Conservation (phyloP, 352 stramenopile species). For the Globisporangium cederbergense region DNA sequence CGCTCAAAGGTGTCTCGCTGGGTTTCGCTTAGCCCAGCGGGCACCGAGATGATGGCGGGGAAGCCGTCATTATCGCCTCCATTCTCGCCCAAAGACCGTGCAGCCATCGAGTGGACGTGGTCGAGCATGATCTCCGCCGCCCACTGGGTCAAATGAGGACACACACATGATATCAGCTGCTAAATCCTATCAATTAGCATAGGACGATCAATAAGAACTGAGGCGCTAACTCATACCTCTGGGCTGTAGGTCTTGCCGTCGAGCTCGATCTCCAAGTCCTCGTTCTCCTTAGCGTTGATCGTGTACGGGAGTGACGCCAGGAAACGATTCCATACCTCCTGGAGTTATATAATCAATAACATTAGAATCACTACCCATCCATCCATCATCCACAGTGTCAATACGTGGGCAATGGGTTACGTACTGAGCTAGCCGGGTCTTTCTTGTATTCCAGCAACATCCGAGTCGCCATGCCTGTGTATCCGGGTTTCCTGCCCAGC, state of each 20-base stretch:
- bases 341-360: not conserved
- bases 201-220: not conserved
- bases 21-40: conserved; percentile 28
- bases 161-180: not conserved
- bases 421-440: not conserved
- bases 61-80: conserved; percentile 34
- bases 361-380: not conserved
- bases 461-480: conserved; percentile 51
- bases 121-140: conserved; percentile 58
- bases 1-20: conserved; percentile 40
- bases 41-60: conserved; percentile 47
- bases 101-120: conserved; percentile 40
- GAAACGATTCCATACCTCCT: conserved; percentile 22
- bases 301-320: conserved; percentile 41
- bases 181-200: not conserved
- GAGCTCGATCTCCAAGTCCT: conserved; percentile 30
- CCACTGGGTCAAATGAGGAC: conserved; percentile 29
- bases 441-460: conserved; percentile 32
- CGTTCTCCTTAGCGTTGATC: conserved; percentile 21
- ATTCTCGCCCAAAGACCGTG: conserved; percentile 36
- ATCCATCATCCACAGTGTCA: not conserved
- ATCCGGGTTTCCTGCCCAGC: conserved; percentile 48
- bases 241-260: conserved; percentile 57
- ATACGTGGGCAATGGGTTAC: not conserved
- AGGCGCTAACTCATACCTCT: conserved; percentile 27